A percentile compares a stretch with the other conserved stretches of the same genome.
Conservation (phyloP, 495 filamentous ascomycete species). For the Clavariopsis aquatica region DNA sequence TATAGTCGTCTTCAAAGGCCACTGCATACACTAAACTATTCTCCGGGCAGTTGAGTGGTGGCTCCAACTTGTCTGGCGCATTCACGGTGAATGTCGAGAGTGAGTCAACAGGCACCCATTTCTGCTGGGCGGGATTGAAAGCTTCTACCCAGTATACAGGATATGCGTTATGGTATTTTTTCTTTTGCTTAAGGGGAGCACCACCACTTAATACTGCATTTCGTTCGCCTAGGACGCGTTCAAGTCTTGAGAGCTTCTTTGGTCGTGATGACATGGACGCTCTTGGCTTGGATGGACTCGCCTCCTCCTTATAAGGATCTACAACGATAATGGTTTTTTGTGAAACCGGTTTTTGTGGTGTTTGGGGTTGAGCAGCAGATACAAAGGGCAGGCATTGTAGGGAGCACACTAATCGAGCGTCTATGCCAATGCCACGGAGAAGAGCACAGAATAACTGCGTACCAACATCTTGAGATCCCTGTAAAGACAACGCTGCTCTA, state of each 20-base stretch:
- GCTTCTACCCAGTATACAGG: conserved; percentile 95
- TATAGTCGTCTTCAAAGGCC: conserved; percentile 77
- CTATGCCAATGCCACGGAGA: conserved; percentile 73
- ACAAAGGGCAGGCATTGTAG: conserved; percentile 79
- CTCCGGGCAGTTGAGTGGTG: conserved; percentile 68
- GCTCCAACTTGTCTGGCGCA: conserved; percentile 76
- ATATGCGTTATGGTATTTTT: conserved; percentile 62
- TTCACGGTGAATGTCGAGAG: conserved; percentile 74
- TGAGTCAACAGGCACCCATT: conserved; percentile 88
- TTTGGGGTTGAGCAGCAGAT: conserved; percentile 51
- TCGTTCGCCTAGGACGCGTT: conserved; percentile 19
- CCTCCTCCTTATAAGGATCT: conserved; percentile 32
- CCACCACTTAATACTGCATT: conserved; percentile 5
- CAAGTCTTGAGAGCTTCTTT: conserved; percentile 27
- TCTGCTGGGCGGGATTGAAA: conserved; percentile 78
- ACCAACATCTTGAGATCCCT: conserved; percentile 85
- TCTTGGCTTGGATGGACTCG: conserved; percentile 45
- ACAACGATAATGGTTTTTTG: conserved; percentile 49
- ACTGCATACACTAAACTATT: conserved; percentile 82
- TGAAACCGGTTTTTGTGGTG: conserved; percentile 49
- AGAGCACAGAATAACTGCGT: conserved; percentile 88
- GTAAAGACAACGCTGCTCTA: conserved; percentile 61
- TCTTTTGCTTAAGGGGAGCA: conserved; percentile 38
- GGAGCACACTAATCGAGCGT: conserved; percentile 89
- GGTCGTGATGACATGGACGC: conserved; percentile 28